Evolutionary conservation across 1,284 basidiomycete genomes (phyloP).

Genomic region (Mycosarcoma maydis): DNA sequence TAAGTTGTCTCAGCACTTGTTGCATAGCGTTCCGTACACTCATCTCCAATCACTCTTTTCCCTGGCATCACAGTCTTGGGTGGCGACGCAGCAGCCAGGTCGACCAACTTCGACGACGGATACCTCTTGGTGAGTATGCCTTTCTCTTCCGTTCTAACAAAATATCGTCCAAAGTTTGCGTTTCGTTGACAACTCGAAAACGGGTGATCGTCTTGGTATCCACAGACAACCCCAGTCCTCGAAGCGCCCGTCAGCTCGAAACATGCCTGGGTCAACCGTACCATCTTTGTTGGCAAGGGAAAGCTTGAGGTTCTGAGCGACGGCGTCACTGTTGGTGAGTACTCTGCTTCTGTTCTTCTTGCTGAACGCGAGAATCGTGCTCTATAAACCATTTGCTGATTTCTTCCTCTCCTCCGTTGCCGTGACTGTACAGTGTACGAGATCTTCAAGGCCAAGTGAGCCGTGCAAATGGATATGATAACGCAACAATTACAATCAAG

Average conservation of each 20-base stretch:
- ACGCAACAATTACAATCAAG: too few relatives aligned
- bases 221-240: conserved; percentile 29
- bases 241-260: conserved; percentile 34
- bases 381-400: not conserved
- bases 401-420: not conserved
- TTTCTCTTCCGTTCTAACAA: too few relatives aligned
- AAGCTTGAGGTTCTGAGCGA: conserved; percentile 16
- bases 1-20: conserved; percentile 3
- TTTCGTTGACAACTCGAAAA: too few relatives aligned
- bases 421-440: conserved; percentile 23
- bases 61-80: conserved; percentile 13
- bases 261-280: conserved; percentile 42
- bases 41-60: not conserved
- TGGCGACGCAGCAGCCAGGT: conserved; percentile 20
- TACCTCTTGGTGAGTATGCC: conserved; percentile 31
- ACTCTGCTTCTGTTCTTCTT: not conserved
- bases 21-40: not conserved
- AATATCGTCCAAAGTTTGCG: too few relatives aligned
- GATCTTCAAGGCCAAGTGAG: conserved; percentile 37
- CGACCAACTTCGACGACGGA: conserved; percentile 36
- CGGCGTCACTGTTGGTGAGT: conserved; percentile 30
- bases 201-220: not conserved
- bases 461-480: too few relatives aligned
- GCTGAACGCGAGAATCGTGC: too few relatives aligned
- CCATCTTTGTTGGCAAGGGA: conserved; percentile 43